Percentiles rank a stretch among this genome's conserved stretches.
Conservation (phyloP, 2,329 filamentous ascomycete genomes). For the Alternaria infectoria region DNA sequence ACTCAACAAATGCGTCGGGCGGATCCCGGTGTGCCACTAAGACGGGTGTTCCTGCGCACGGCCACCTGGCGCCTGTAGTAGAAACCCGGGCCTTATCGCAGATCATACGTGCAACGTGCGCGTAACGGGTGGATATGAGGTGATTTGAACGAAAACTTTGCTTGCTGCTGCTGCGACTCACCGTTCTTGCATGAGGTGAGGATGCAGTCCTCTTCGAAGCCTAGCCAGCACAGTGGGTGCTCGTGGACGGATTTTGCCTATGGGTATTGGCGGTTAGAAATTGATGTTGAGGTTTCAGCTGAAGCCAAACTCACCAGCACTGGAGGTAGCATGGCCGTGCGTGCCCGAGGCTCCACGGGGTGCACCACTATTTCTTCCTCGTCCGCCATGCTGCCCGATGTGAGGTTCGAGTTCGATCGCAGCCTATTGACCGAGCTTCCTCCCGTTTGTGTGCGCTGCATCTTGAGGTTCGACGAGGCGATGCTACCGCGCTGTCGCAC, state of each 20-base stretch:
- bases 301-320: slow-evolving; percentile 74
- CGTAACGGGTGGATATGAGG: slow-evolving; percentile 10
- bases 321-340: slow-evolving; percentile 85
- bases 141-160: slow-evolving; percentile 17
- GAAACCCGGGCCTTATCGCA: slow-evolving; percentile 32
- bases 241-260: slow-evolving; percentile 83
- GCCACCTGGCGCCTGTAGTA: slow-evolving; percentile 16
- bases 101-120: slow-evolving; percentile 14
- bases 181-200: slow-evolving; percentile 91
- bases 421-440: slow-evolving; percentile 67
- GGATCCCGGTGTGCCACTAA: slow-evolving; percentile 7
- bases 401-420: slow-evolving; percentile 73
- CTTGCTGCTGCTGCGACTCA: slow-evolving; percentile 54
- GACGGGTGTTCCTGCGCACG: slow-evolving; percentile 37
- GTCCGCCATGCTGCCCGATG: slow-evolving; percentile 59
- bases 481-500: slow-evolving; percentile 63
- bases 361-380: slow-evolving; percentile 70
- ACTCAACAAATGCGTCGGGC: slow-evolving; percentile 22
- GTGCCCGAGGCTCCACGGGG: slow-evolving; percentile 81
- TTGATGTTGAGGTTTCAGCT: slow-evolving; percentile 6
- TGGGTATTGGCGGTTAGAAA: slow-evolving; percentile 6
- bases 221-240: slow-evolving; percentile 87
- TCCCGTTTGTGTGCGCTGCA: slow-evolving; percentile 62
- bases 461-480: slow-evolving; percentile 55
- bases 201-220: slow-evolving; percentile 92